Evolutionary conservation across 345 rosid genomes (phyloP), one percentile per base, ranked within the genome.

Genomic region (Luvunga scandens): DNA sequence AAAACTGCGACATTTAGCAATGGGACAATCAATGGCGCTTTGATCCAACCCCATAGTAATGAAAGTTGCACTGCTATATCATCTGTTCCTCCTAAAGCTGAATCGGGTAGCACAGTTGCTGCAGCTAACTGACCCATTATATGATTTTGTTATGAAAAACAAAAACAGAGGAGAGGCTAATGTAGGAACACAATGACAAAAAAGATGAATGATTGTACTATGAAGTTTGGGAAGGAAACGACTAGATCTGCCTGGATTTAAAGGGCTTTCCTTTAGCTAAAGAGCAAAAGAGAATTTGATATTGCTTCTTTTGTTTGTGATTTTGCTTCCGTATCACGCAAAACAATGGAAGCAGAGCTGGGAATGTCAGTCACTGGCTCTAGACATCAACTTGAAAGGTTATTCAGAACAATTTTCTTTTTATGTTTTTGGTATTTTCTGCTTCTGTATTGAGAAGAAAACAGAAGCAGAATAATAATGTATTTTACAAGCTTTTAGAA

Each of bases 21-120:
- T 16, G 99, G 99, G 1, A 92, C 97, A 60, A 94, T 88, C 89
- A 96, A 78, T 62, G 98, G 99, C 2, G 90, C 95, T 86, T 82
- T 90, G 81, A 96, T 85, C 86, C 91, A 97, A 30, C 81, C 86
- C 89, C 94, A 87, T 12, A 94, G 34, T 83, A 88, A 25, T 22
- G 83, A 71, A 56, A 91, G 60, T 80, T 91, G 93, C 88, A 73
- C 60, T 19, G 89, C 66, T 22, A 89, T 75, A 77, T 90, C 98
- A 62, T 86, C 92, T 78, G 85, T 83, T 19, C 87, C 84, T 6
- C 88, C 88, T 73, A 80, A 79, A 67, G 89, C 86, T 24, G 93
- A 62, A 16, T 86, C 90, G 0, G 94, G 91, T 27, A 89, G 83
- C 2, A 80, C 14, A 38, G 75, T 27, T 16, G 88, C 39, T 10